Base-by-base conservation (phyloP, 805 yeast genomes). In the Metschnikowia similis region DNA sequence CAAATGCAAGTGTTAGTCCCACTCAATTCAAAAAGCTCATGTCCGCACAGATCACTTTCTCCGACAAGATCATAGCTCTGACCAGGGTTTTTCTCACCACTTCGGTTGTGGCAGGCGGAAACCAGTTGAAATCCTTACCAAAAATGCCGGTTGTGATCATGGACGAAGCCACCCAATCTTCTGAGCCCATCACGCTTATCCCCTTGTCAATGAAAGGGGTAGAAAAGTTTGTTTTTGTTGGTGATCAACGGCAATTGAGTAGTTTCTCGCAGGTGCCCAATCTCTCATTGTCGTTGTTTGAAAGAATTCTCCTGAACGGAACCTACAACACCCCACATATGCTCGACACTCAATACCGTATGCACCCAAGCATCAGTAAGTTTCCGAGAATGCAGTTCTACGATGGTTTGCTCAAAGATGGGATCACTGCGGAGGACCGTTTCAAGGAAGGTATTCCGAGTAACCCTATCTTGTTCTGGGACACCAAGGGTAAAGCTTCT, bases 131-230 rank as follows among this genome's bases (percentile, higher is more conserved):
- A 56, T 71, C 77, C 11, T 68, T 84, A 8, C 70, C 73, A 35
- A 77, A 74, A 55, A 63, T 78, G 54, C 89, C 89, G 1, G 83
- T 83, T 2, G 86, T 85, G 6, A 84, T 85, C 31, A 82, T 85
- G 86, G 91, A 85, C 69, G 91, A 85, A 66, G 79, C 88, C 4
- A 85, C 90, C 0, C 90, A 85, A 57, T 83, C 90, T 0, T 81
- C 89, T 0, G 92, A 85, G 56, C 86, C 89, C 6, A 72, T 82
- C 1, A 81, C 89, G 0, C 70, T 85, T 54, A 85, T 85, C 49
- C 90, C 91, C 9, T 67, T 85, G 52, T 82, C 87, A 6, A 77
- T 84, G 73, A 54, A 55, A n/a, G 87, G 86, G 13, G 82, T 84
- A 45, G 79, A 79, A 47, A 83, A 80, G 57, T 81, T 85, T 63